These are phyloP conservation scores for Alternaria dauci DNA, from an alignment of 2,329 filamentous ascomycete genomes.

Conservation along the genomic window DNA sequence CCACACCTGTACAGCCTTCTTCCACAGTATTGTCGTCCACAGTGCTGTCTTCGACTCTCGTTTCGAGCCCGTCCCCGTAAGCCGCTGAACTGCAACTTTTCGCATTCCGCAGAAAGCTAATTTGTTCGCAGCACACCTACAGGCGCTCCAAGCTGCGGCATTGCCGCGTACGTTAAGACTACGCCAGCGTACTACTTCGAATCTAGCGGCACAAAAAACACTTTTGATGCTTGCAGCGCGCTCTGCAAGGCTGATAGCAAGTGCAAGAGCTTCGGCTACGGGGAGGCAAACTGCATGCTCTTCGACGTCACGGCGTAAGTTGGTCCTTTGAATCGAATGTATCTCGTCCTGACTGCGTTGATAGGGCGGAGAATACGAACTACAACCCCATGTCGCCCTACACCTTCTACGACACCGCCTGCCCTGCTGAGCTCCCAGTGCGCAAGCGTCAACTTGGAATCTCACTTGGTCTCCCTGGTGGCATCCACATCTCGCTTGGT, in stretches of 20 bases:
- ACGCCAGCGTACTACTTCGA: constrained; percentile 46
- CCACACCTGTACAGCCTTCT: constrained; percentile 20
- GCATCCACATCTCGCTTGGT: constrained; percentile 37
- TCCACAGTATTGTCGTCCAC: constrained; percentile 24
- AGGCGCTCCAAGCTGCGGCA: constrained; percentile 31
- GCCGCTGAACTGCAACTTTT: not conserved
- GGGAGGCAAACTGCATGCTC: constrained; percentile 46
- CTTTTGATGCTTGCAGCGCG: constrained; percentile 37
- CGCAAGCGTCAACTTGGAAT: constrained; percentile 37
- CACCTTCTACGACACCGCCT: constrained; percentile 43
- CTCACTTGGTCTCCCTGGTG: constrained; percentile 13
- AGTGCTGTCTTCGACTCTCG: constrained; percentile 21
- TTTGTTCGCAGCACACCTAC: constrained; percentile 27
- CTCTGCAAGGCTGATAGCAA: constrained; percentile 45
- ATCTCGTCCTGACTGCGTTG: not conserved
- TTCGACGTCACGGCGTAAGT: constrained; percentile 44
- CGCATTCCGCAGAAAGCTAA: constrained; percentile 4
- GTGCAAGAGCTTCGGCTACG: constrained; percentile 45
- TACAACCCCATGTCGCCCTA: constrained; percentile 47
- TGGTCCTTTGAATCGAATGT: not conserved
- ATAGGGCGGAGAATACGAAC: constrained; percentile 42
- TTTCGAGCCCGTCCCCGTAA: constrained; percentile 35
- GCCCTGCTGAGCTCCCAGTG: constrained; percentile 41
- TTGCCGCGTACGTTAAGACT: constrained; percentile 44
- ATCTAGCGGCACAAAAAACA: constrained; percentile 46